These are phyloP conservation scores for Beauveria varroae DNA, from an alignment of 2,329 filamentous ascomycete genomes.

Conservation along the genomic window DNA sequence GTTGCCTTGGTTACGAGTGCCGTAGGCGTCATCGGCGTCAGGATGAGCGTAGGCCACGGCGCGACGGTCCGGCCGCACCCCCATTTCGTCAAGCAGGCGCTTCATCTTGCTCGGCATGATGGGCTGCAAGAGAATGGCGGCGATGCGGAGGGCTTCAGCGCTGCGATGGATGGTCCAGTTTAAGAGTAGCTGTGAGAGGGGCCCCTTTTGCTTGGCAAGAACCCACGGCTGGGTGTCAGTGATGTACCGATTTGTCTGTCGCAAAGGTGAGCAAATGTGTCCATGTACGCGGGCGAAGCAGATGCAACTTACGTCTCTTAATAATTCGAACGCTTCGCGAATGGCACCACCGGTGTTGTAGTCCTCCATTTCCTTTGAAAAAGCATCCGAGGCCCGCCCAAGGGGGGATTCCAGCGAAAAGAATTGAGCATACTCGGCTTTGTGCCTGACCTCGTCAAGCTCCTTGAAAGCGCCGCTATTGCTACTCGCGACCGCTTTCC, in stretches of 20 bases:
- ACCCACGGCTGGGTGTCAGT: slow-evolving; percentile 62
- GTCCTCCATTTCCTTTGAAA: slow-evolving; percentile 51
- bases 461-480: slow-evolving; percentile 20
- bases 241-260: slow-evolving; percentile 40
- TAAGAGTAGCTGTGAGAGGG: slow-evolving; percentile 32
- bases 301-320: slow-evolving; percentile 44
- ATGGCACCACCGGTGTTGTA: slow-evolving; percentile 60
- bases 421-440: slow-evolving; percentile 10
- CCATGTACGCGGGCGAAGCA: neutral
- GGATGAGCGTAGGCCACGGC: slow-evolving; percentile 54
- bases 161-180: slow-evolving; percentile 60
- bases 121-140: slow-evolving; percentile 79
- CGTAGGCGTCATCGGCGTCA: slow-evolving; percentile 64
- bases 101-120: slow-evolving; percentile 77
- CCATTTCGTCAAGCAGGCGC: slow-evolving; percentile 67
- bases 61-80: slow-evolving; percentile 57
- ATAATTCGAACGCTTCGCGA: slow-evolving; percentile 52
- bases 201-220: slow-evolving; percentile 32
- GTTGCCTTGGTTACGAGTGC: slow-evolving; percentile 28
- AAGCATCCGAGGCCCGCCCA: slow-evolving; percentile 15
- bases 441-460: neutral
- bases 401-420: slow-evolving; percentile 22
- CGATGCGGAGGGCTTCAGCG: slow-evolving; percentile 70
- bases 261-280: slow-evolving; percentile 12
- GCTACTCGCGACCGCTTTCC: slow-evolving; percentile 41